These are phyloP conservation scores for Pseudogymnoascus sp. DNA, from an alignment of 2,329 filamentous ascomycete species.

Conservation along the genomic window DNA sequence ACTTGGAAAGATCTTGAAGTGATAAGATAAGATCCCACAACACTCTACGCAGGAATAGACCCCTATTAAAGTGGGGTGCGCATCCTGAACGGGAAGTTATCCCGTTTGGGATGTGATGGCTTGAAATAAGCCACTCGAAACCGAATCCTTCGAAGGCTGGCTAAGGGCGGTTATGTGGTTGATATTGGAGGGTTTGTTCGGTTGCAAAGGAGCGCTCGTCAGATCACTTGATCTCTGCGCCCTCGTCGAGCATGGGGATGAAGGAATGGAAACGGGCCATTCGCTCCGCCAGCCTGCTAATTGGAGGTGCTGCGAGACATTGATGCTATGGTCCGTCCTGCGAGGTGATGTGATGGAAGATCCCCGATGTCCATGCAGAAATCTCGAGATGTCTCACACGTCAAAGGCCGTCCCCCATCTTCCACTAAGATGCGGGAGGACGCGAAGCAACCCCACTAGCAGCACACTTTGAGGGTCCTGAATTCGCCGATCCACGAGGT, in stretches of 20 bases:
- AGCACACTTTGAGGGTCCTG: background rate
- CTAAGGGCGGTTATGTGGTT: background rate
- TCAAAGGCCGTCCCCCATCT: background rate
- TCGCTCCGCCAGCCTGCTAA: background rate
- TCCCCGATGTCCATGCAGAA: background rate
- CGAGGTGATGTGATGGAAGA: background rate
- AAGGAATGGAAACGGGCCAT: background rate
- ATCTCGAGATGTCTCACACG: background rate
- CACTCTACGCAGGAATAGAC: constrained; percentile 9
- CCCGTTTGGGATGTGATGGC: background rate
- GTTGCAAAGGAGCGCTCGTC: background rate
- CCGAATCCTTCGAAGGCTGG: background rate
- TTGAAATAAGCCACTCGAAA: background rate
- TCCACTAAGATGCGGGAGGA: background rate
- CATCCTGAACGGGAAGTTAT: background rate
- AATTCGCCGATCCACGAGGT: background rate
- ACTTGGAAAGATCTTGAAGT: no score
- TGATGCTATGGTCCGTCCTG: background rate
- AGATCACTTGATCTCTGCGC: background rate
- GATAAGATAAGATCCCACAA: constrained; percentile 8
- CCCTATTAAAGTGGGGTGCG: background rate
- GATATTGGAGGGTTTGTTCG: background rate
- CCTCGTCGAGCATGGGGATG: background rate
- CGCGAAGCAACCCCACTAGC: background rate
- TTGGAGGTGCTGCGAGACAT: background rate